A percentile compares a stretch with the other conserved stretches of the same genome.
Evolutionary conservation across 768 basidiomycete genomes (phyloP).

Genomic region (Trametes maxima): DNA sequence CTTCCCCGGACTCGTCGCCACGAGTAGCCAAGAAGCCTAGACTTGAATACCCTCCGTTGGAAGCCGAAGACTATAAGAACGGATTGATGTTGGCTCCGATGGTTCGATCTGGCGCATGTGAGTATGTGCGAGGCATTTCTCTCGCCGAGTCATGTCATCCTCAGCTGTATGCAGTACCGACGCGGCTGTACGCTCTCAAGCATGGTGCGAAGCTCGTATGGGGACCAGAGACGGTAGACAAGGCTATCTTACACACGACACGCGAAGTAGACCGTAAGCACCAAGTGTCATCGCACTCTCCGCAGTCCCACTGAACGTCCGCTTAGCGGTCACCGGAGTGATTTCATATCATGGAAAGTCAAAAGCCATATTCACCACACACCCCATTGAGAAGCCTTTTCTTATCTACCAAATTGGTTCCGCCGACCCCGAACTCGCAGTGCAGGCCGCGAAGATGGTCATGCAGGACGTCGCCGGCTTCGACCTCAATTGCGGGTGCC

Average conservation of each 20-base stretch:
- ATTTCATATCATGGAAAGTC: conserved; percentile 84
- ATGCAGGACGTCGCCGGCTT: conserved; percentile 89
- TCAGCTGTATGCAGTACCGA: conserved; percentile 61
- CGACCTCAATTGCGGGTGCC: conserved; percentile 98
- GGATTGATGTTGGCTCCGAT: conserved; percentile 97
- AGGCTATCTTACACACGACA: conserved; percentile 85
- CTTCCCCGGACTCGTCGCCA: conserved; percentile 48
- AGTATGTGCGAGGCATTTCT: conserved; percentile 34
- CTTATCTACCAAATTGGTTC: conserved; percentile 97
- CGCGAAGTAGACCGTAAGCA: conserved; percentile 80
- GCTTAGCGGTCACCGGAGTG: conserved; percentile 80
- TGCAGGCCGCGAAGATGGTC: conserved; percentile 87
- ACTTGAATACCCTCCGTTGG: conserved; percentile 52
- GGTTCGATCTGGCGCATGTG: conserved; percentile 92
- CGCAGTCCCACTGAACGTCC: conserved; percentile 10
- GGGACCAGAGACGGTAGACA: conserved; percentile 97
- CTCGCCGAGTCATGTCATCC: background rate
- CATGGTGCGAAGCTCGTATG: conserved; percentile 94
- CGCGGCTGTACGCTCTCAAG: conserved; percentile 82
- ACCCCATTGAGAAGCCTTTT: conserved; percentile 92
- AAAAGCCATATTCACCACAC: conserved; percentile 87
- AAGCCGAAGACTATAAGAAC: conserved; percentile 77
- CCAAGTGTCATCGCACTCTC: background rate
- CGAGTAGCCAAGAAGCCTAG: conserved; percentile 52
- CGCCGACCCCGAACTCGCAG: conserved; percentile 85